Evolutionary conservation across 106 monocot genomes (phyloP).

Genomic region (Amphibolis antarctica): DNA sequence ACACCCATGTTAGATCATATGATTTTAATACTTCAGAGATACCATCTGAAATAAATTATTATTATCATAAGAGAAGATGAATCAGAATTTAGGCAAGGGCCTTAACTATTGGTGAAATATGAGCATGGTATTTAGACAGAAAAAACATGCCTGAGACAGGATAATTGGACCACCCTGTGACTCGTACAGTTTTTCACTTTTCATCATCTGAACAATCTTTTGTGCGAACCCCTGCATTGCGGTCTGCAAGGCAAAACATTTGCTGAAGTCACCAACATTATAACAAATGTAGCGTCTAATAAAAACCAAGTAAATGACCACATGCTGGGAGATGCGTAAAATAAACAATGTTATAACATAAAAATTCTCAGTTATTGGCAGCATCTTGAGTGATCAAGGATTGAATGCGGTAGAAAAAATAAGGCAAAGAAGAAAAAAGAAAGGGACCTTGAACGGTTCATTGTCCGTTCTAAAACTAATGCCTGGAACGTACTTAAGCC

Average conservation of each 20-base stretch:
- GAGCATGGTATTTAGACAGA: too few species aligned
- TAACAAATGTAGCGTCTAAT: too few species aligned
- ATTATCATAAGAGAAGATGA: background rate
- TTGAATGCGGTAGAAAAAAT: background rate
- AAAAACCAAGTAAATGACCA: too few species aligned
- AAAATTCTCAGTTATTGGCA: background rate
- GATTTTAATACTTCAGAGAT: background rate
- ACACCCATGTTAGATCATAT: too few species aligned
- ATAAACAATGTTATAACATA: too few species aligned
- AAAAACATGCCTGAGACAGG: slow-evolving; percentile 66
- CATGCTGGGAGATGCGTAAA: too few species aligned
- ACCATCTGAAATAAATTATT: too few species aligned
- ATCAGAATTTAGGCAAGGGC: background rate
- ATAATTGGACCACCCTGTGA: slow-evolving; percentile 96
- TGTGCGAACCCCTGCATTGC: slow-evolving; percentile 93
- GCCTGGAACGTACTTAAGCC: slow-evolving; percentile 97
- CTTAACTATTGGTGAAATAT: too few species aligned
- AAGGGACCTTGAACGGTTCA: slow-evolving; percentile 83
- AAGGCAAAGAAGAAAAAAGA: background rate
- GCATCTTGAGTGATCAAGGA: background rate
- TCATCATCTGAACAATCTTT: slow-evolving; percentile 91
- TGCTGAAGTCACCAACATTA: background rate
- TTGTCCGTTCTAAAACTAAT: slow-evolving; percentile 99
- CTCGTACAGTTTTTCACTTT: slow-evolving; percentile 70
- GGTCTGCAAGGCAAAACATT: slow-evolving; percentile 24